These are phyloP conservation scores for Coemansia sp. DNA, from an alignment of 192 early-diverging fungal species.

Conservation along the genomic window DNA sequence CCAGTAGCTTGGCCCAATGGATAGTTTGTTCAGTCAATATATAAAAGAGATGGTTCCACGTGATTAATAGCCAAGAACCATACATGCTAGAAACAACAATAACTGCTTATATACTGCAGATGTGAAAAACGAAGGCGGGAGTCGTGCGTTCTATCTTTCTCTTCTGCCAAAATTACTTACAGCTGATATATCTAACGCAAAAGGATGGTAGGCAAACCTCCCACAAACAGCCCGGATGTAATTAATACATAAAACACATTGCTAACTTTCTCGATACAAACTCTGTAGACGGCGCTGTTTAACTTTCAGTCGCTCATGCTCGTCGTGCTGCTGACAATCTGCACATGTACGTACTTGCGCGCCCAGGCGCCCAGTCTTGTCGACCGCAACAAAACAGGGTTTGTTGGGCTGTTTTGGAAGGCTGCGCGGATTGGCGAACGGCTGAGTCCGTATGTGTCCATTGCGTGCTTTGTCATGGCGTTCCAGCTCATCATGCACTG, in stretches of 20 bases:
- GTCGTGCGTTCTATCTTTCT: no score
- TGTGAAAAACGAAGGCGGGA: no score
- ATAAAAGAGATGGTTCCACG: neutral
- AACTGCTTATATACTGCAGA: neutral
- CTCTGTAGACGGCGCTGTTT: constrained; percentile 86
- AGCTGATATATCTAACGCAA: neutral
- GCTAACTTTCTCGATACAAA: neutral
- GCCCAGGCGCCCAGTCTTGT: constrained; percentile 84
- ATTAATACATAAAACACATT: no score
- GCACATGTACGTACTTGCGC: constrained; percentile 94
- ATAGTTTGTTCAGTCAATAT: neutral
- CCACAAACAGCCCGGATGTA: no score
- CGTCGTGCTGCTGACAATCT: constrained; percentile 89
- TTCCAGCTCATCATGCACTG: constrained; percentile 61
- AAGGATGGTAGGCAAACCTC: no score
- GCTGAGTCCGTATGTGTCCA: constrained; percentile 89
- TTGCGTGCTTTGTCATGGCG: constrained; percentile 88
- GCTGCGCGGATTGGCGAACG: constrained; percentile 92
- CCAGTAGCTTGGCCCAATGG: constrained; percentile 15
- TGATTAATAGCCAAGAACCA: neutral
- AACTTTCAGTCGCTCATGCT: constrained; percentile 92
- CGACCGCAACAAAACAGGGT: constrained; percentile 85
- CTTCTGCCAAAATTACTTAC: neutral
- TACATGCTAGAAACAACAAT: neutral
- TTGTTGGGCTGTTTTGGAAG: constrained; percentile 94